Evolutionary conservation across 225 moss, liverwort and hornwort species (phyloP).

Genomic region (Physcomitrellopsis africana): DNA sequence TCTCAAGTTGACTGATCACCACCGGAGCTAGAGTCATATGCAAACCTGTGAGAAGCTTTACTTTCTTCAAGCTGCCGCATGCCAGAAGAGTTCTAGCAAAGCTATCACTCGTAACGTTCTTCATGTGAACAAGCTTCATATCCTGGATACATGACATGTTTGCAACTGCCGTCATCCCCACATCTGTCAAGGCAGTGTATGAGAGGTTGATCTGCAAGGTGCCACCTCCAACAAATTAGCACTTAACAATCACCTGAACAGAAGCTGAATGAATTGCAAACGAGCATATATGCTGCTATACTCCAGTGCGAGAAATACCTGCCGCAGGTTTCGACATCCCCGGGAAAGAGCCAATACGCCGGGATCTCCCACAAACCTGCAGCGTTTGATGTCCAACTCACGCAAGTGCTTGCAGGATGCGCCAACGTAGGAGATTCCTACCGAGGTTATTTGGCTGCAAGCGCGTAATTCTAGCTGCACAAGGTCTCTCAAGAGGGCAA

Average conservation of each 20-base stretch:
- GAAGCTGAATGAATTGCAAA: background rate
- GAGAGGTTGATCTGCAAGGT: conserved; percentile 70
- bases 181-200: conserved; percentile 58
- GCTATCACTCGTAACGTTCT: conserved; percentile 51
- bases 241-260: conserved; percentile 7
- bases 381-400: conserved; percentile 55
- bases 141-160: conserved; percentile 65
- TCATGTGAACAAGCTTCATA: conserved; percentile 71
- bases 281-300: background rate
- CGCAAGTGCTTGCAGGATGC: conserved; percentile 51
- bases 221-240: conserved; percentile 19
- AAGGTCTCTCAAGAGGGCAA: conserved; percentile 42
- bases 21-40: conserved; percentile 41
- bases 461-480: conserved; percentile 49
- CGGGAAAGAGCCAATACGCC: conserved; percentile 50
- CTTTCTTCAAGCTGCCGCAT: conserved; percentile 67
- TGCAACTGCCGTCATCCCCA: conserved; percentile 61
- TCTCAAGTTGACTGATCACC: conserved; percentile 45
- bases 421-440: conserved; percentile 39
- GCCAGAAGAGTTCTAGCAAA: conserved; percentile 52
- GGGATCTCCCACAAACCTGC: conserved; percentile 42
- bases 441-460: conserved; percentile 42
- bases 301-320: conserved; percentile 43
- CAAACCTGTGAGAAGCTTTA: conserved; percentile 58
- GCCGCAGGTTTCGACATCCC: conserved; percentile 71